A percentile compares a stretch with the other conserved stretches of the same genome.
Conservation (phyloP, 495 filamentous ascomycete species). For the Talaromyces adpressus region DNA sequence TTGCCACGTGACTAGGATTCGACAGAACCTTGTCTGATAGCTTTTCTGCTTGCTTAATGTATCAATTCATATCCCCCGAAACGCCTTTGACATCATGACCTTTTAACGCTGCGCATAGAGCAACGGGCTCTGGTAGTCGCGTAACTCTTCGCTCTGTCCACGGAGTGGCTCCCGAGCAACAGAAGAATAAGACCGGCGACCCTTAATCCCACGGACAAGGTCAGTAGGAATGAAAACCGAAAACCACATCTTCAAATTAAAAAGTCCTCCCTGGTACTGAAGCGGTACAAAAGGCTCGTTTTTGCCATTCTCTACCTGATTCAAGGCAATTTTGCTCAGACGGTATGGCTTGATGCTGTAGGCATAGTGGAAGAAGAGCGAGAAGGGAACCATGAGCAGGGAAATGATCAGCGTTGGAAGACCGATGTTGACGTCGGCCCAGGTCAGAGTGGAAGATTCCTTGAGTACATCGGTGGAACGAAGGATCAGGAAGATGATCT, state of each 20-base stretch:
- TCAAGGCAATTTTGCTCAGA: background rate
- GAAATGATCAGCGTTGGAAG: constrained; percentile 26
- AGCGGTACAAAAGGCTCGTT: background rate
- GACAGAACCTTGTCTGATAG: background rate
- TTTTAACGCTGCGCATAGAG: background rate
- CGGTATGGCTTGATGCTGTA: constrained; percentile 21
- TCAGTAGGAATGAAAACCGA: background rate
- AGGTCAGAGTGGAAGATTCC: constrained; percentile 18
- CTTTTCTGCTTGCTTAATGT: background rate
- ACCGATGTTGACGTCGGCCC: constrained; percentile 26
- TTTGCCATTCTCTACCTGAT: background rate
- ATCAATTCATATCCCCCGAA: background rate
- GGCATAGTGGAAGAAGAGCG: constrained; percentile 25
- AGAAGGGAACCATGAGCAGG: constrained; percentile 27
- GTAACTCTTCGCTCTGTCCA: background rate
- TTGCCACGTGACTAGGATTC: background rate
- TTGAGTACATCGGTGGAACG: constrained; percentile 16
- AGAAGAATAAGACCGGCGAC: background rate
- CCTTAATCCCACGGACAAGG: background rate
- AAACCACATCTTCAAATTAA: background rate
- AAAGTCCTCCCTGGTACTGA: background rate
- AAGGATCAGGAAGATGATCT: constrained; percentile 22
- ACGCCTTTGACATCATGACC: background rate
- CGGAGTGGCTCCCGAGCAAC: background rate
- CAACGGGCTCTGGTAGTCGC: background rate